Percentiles rank a stretch among this genome's conserved stretches.
Evolutionary conservation across 1,139 yeast genomes (phyloP).

Genomic region (Hanseniaspora gamundiae): DNA sequence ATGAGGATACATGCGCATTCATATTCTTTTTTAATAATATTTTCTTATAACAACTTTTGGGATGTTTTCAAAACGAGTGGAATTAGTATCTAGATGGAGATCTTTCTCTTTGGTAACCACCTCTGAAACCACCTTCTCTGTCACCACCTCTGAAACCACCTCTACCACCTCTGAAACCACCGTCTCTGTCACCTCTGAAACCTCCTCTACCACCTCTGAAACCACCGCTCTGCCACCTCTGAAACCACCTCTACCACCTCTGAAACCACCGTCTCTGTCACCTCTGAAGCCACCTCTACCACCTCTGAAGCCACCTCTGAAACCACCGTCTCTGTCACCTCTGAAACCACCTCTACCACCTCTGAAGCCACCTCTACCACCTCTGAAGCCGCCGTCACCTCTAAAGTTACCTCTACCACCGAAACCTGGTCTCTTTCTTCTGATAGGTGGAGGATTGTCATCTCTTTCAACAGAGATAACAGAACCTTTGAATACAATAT

Average conservation of each 20-base stretch:
- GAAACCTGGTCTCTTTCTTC: slow-evolving; percentile 36
- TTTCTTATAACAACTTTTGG: no score
- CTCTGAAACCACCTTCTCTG: slow-evolving; percentile 22
- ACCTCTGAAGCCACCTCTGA: slow-evolving; percentile 25
- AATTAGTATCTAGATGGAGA: slow-evolving; percentile 45
- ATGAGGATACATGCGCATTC: no score
- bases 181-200: slow-evolving; percentile 16
- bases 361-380: slow-evolving; percentile 24
- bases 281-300: slow-evolving; percentile 25
- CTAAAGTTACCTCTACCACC: slow-evolving; percentile 28
- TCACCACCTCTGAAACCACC: slow-evolving; percentile 23
- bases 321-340: slow-evolving; percentile 19
- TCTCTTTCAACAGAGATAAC: slow-evolving; percentile 64
- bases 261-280: slow-evolving; percentile 18
- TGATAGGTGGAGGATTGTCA: slow-evolving; percentile 62
- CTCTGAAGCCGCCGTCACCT: slow-evolving; percentile 28
- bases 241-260: slow-evolving; percentile 27
- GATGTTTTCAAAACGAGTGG: slow-evolving; percentile 1
- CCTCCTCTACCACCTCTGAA: slow-evolving; percentile 24
- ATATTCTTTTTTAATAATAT: no score
- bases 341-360: slow-evolving; percentile 22
- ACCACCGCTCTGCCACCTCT: slow-evolving; percentile 24
- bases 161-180: slow-evolving; percentile 14
- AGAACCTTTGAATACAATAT: slow-evolving; percentile 58
- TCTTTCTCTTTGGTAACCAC: slow-evolving; percentile 43